Percentiles rank a stretch among this genome's conserved stretches.
These are phyloP conservation scores for Euphorbia celastroides DNA, from an alignment of 441 rosid genomes.

Conservation along the genomic window DNA sequence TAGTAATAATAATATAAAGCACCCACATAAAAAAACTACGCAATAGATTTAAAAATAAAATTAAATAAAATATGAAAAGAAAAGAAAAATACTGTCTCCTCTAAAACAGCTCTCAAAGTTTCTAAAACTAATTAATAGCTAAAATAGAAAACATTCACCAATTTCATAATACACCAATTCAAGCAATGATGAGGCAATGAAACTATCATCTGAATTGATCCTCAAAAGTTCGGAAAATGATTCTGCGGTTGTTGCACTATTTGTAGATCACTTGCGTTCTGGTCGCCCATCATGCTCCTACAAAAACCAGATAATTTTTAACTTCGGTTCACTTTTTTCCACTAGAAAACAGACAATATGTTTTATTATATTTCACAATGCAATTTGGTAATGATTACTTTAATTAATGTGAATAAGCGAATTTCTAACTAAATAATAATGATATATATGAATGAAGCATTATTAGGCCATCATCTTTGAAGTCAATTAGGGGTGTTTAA, in stretches of 20 bases:
- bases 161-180: background rate
- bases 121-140: slow-evolving; percentile 6
- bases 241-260: slow-evolving; percentile 66
- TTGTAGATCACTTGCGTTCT: slow-evolving; percentile 65
- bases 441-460: background rate
- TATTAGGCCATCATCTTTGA: background rate
- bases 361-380: no score
- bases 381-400: background rate
- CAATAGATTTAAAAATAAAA: background rate
- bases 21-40: background rate
- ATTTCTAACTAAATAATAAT: background rate
- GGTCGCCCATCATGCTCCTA: slow-evolving; percentile 55
- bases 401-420: background rate
- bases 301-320: no score
- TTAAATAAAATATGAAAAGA: background rate
- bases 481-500: background rate
- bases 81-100: slow-evolving; percentile 25
- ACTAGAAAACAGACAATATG: no score
- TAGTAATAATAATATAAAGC: background rate
- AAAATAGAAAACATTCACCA: background rate
- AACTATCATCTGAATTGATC: background rate
- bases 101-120: slow-evolving; percentile 22
- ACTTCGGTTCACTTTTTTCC: no score
- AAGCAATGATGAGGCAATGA: background rate
- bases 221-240: slow-evolving; percentile 70